Percentiles rank a stretch among this genome's conserved stretches.
phyloP scores from a whole-genome alignment of 768 basidiomycete species.

The Naganishia kalamii region DNA sequence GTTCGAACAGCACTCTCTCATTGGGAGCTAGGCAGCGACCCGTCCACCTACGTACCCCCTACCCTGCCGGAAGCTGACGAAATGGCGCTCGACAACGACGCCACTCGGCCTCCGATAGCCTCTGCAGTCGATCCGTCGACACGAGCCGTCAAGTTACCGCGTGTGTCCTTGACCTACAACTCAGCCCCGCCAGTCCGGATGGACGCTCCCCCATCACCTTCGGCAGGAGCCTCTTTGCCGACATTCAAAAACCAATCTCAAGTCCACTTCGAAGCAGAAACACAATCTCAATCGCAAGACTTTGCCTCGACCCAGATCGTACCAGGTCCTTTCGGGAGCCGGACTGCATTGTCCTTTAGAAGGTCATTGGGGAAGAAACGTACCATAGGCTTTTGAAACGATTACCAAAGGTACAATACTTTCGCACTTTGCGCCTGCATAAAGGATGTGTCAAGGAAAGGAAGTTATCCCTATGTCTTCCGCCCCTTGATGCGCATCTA shows the following conservation, averaged over 20 bases:
- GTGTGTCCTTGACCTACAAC: background rate
- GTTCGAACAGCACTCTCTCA: too few species aligned
- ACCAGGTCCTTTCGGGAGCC: slow-evolving; percentile 10
- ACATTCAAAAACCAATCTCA: background rate
- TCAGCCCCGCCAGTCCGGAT: background rate
- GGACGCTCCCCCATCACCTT: too few species aligned
- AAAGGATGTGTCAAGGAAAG: background rate
- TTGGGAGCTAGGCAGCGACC: slow-evolving; percentile 4
- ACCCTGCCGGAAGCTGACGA: background rate
- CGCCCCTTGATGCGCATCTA: background rate
- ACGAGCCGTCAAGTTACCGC: background rate
- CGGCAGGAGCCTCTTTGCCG: background rate
- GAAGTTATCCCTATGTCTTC: background rate
- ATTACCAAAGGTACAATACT: background rate
- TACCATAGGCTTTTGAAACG: slow-evolving; percentile 15
- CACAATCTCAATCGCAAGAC: slow-evolving; percentile 6
- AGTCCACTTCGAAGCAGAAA: slow-evolving; percentile 1
- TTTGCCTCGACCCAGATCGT: slow-evolving; percentile 13
- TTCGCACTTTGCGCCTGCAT: too few species aligned
- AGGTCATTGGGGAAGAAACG: slow-evolving; percentile 14
- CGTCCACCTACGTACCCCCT: background rate
- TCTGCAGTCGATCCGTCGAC: background rate
- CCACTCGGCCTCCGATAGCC: background rate
- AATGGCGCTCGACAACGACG: background rate
- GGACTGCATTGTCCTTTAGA: background rate